These are phyloP conservation scores for Sphaerulina vaccinii DNA, from an alignment of 2,329 filamentous ascomycete genomes.

Conservation along the genomic window DNA sequence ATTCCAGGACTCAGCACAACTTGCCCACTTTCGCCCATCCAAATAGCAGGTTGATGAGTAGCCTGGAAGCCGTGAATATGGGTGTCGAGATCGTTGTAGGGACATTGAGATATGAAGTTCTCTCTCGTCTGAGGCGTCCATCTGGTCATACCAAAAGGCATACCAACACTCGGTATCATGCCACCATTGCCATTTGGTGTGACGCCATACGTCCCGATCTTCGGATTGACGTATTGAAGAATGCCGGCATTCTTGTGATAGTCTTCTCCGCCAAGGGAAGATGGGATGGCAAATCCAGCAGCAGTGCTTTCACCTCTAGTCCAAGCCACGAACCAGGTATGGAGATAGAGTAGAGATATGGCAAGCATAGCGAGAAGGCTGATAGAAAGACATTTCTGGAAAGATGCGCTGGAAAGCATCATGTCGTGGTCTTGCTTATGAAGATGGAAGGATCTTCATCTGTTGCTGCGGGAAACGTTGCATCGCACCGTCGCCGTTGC, in stretches of 20 bases:
- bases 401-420: constrained; percentile 3
- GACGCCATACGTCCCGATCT: constrained; percentile 35
- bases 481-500: too few relatives aligned
- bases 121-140: constrained; percentile 50
- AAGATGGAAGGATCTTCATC: too few relatives aligned
- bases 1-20: constrained; percentile 46
- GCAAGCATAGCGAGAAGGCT: constrained; percentile 1
- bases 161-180: constrained; percentile 38
- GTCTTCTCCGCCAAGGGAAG: too few relatives aligned
- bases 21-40: constrained; percentile 53
- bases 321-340: constrained; percentile 6
- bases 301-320: constrained; percentile 1
- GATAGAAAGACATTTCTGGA: constrained; percentile 6
- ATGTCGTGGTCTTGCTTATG: not conserved
- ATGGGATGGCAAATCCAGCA: too few relatives aligned
- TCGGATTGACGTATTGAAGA: constrained; percentile 35
- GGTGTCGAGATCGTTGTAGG: constrained; percentile 47
- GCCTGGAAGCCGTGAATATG: constrained; percentile 52
- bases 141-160: constrained; percentile 52
- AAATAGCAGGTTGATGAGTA: constrained; percentile 54
- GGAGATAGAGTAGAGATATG: constrained; percentile 1
- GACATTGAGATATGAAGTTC: constrained; percentile 53
- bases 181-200: constrained; percentile 38
- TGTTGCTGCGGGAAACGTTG: too few relatives aligned
- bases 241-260: constrained; percentile 33